phyloP scores from a whole-genome alignment of 148 eudicot genomes.

The Camellia japonica region DNA sequence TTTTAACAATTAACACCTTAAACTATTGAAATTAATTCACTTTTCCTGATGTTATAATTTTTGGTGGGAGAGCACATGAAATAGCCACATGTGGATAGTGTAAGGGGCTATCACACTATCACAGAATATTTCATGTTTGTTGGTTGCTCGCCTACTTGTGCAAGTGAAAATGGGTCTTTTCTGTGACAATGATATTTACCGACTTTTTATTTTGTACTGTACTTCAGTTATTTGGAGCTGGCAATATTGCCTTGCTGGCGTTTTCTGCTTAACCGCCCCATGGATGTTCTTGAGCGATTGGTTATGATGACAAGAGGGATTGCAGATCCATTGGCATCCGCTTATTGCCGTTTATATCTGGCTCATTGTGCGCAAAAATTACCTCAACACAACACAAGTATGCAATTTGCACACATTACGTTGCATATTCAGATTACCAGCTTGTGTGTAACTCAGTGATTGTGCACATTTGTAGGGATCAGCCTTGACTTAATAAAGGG shows the following conservation, averaged over 20 bases:
- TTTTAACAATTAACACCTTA: too few relatives aligned
- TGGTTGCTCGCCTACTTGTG: constrained; percentile 2
- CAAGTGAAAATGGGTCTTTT: background rate
- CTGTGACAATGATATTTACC: constrained; percentile 1
- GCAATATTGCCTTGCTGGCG: constrained; percentile 75
- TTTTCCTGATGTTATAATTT: too few relatives aligned
- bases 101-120: background rate
- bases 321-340: constrained; percentile 73
- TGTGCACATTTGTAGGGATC: background rate
- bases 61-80: too few relatives aligned
- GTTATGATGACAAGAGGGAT: constrained; percentile 76
- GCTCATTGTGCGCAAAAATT: constrained; percentile 51
- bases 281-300: constrained; percentile 52
- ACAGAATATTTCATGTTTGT: background rate
- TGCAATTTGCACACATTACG: background rate
- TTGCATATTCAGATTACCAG: background rate
- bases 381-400: constrained; percentile 41
- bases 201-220: constrained; percentile 7
- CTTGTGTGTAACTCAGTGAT: background rate
- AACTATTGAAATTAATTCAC: too few relatives aligned
- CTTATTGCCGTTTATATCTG: constrained; percentile 68
- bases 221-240: constrained; percentile 72
- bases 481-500: background rate
- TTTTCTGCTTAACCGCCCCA: constrained; percentile 44
- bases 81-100: too few relatives aligned